Conservation (phyloP, 495 filamentous ascomycete genomes). For the Lichina pygmaea region DNA sequence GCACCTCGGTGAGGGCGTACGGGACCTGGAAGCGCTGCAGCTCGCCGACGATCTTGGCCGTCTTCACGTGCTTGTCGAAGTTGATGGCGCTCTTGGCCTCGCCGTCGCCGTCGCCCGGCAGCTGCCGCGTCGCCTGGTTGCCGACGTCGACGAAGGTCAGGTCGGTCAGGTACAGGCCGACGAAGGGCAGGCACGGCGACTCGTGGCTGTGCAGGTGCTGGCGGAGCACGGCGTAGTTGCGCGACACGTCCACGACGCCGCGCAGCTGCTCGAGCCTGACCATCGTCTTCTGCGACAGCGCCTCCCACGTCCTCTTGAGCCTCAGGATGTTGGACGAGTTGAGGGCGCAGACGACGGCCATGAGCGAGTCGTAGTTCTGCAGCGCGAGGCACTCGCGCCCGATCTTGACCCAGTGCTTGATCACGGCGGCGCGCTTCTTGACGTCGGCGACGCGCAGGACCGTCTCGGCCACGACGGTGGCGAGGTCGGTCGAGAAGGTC, state of each 20-base stretch:
- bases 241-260: slow-evolving; percentile 58
- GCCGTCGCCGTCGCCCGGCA: slow-evolving; percentile 19
- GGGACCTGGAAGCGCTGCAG: slow-evolving; percentile 94
- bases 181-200: slow-evolving; percentile 80
- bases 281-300: slow-evolving; percentile 66
- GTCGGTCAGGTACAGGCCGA: slow-evolving; percentile 91
- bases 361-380: slow-evolving; percentile 87
- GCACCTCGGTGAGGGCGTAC: slow-evolving; percentile 58
- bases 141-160: slow-evolving; percentile 76
- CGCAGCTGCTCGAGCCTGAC: slow-evolving; percentile 50
- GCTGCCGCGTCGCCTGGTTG: slow-evolving; percentile 51
- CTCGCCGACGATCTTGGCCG: slow-evolving; percentile 83
- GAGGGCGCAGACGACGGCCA: slow-evolving; percentile 86
- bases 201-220: slow-evolving; percentile 66
- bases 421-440: slow-evolving; percentile 68
- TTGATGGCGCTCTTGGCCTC: slow-evolving; percentile 64
- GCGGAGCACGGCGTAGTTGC: slow-evolving; percentile 80
- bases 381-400: slow-evolving; percentile 64
- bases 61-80: slow-evolving; percentile 92
- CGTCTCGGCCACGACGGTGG: slow-evolving; percentile 85
- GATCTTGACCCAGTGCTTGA: slow-evolving; percentile 99
- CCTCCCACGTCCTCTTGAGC: slow-evolving; percentile 83
- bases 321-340: slow-evolving; percentile 78
- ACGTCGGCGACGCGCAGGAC: slow-evolving; percentile 67
- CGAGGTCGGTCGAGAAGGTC: slow-evolving; percentile 65